Base-by-base conservation (phyloP, 2,329 filamentous ascomycete genomes). In the Onygenales sp. region DNA sequence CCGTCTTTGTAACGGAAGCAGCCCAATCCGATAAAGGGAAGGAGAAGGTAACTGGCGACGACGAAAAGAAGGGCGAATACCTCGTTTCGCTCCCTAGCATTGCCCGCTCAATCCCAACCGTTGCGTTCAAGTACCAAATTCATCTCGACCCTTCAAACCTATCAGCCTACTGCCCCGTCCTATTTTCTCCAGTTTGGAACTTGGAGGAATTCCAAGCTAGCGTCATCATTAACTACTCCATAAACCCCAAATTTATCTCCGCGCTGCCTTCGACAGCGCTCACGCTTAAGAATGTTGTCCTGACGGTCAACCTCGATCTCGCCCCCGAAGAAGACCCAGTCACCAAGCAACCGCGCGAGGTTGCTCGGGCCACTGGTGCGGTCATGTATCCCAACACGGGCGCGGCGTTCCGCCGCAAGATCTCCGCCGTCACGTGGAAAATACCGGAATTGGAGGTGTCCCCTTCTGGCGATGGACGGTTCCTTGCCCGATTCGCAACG, bases 111-210 rank as follows among this genome's bases (percentile, higher is more conserved):
- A 62, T 65, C 17, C 73, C 73, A 1, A 80, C 85, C 0, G 84
- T 92, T 6, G 92, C 86, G 6, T 97, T 98, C 74, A 95, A 93
- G 55, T 98, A 97, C 69, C 87, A 91, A 63, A 77, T 96, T 9
- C 88, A 93, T 60, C 71, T 87, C 33, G 84, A 90, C 34, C 76
- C 81, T 14, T 65, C 71, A 37, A 77, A 75, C 54, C 66, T 79
- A 11, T 71, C 77, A 8, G 64, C 74, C 3, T 84, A 88, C 61
- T 85, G 86, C 9, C 90, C 91, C 0, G 73, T 96, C 10, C 73
- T 86, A 13, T 74, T 95, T 45, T 82, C 80, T 17, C 85, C 88
- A 3, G 79, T 78, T 0, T 96, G 91, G 90, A 94, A 92, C 65
- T 77, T 88, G 2, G 85, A 93, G 62, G 81, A 87, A 43, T 85